Evolutionary conservation across 768 basidiomycete genomes (phyloP).

Genomic region (Trametes cinnabarina): DNA sequence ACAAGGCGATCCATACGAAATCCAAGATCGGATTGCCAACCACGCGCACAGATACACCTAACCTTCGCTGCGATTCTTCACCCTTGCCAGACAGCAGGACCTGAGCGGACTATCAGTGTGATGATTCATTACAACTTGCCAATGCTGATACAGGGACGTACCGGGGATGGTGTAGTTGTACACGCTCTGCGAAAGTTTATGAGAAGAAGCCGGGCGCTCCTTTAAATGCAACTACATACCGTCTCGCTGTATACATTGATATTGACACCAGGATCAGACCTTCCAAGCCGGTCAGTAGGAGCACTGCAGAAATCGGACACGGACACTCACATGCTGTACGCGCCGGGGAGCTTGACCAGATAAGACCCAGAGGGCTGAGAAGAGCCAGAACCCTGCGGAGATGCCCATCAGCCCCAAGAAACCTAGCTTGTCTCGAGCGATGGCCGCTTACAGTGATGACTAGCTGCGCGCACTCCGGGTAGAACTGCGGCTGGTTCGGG

Average conservation of each 20-base stretch:
- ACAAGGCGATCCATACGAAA: too few species aligned
- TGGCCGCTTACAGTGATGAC: conserved; percentile 21
- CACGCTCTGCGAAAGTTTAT: not conserved
- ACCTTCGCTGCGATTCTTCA: too few species aligned
- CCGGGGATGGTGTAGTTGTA: conserved; percentile 44
- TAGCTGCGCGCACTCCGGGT: conserved; percentile 31
- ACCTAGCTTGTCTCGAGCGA: too few species aligned
- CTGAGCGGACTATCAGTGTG: not conserved
- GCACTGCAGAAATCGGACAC: too few species aligned
- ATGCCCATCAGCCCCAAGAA: not conserved
- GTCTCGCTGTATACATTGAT: conserved; percentile 36
- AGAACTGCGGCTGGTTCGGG: conserved; percentile 21
- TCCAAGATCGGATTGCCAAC: too few species aligned
- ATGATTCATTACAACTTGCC: not conserved
- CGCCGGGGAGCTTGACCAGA: conserved; percentile 38
- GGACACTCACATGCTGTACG: conserved; percentile 25
- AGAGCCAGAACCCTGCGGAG: conserved; percentile 8
- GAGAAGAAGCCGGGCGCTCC: not conserved
- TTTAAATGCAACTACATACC: not conserved
- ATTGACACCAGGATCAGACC: conserved; percentile 24
- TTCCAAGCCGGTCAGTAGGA: too few species aligned
- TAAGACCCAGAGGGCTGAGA: conserved; percentile 31
- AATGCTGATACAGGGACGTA: conserved; percentile 15
- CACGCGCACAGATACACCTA: too few species aligned
- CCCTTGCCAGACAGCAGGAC: conserved; percentile 17